phyloP scores from a whole-genome alignment of 352 stramenopile genomes.

The Phytophthora tentaculata region DNA sequence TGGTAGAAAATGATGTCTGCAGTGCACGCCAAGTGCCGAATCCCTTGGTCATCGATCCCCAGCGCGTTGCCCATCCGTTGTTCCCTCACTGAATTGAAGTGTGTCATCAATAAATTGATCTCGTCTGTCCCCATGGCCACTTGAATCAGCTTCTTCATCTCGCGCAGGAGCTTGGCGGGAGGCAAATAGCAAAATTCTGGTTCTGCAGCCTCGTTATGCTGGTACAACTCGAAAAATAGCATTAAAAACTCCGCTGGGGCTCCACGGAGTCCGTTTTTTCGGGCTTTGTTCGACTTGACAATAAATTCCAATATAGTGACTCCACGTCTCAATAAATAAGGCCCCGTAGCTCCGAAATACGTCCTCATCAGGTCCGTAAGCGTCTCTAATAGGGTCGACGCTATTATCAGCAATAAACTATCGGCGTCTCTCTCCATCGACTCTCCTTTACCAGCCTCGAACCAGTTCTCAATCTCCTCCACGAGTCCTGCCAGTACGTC shows the following conservation, averaged over 20 bases:
- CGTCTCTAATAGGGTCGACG: slow-evolving; percentile 56
- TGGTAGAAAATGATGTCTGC: slow-evolving; percentile 68
- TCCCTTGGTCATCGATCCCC: slow-evolving; percentile 52
- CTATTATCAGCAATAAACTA: slow-evolving; percentile 56
- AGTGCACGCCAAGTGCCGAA: slow-evolving; percentile 53
- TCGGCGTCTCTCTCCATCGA: slow-evolving; percentile 38
- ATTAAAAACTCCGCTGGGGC: slow-evolving; percentile 64
- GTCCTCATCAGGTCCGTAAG: slow-evolving; percentile 52
- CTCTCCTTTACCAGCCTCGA: slow-evolving; percentile 33
- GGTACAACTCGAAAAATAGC: slow-evolving; percentile 63
- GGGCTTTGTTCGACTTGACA: slow-evolving; percentile 60
- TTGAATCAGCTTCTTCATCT: slow-evolving; percentile 48
- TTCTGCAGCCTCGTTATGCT: slow-evolving; percentile 47
- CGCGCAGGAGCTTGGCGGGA: slow-evolving; percentile 40
- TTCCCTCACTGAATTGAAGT: slow-evolving; percentile 44
- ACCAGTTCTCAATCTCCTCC: slow-evolving; percentile 60
- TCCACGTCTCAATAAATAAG: slow-evolving; percentile 46
- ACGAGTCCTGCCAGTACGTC: slow-evolving; percentile 49
- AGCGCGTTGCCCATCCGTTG: slow-evolving; percentile 30
- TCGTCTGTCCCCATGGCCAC: slow-evolving; percentile 55
- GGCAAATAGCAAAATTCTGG: slow-evolving; percentile 43
- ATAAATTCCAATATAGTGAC: slow-evolving; percentile 67
- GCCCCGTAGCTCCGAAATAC: slow-evolving; percentile 54
- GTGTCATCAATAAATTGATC: slow-evolving; percentile 47
- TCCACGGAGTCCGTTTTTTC: slow-evolving; percentile 38